A percentile compares a stretch with the other conserved stretches of the same genome.
Evolutionary conservation across 768 basidiomycete genomes (phyloP).

Genomic region (Leccinum obscurum): DNA sequence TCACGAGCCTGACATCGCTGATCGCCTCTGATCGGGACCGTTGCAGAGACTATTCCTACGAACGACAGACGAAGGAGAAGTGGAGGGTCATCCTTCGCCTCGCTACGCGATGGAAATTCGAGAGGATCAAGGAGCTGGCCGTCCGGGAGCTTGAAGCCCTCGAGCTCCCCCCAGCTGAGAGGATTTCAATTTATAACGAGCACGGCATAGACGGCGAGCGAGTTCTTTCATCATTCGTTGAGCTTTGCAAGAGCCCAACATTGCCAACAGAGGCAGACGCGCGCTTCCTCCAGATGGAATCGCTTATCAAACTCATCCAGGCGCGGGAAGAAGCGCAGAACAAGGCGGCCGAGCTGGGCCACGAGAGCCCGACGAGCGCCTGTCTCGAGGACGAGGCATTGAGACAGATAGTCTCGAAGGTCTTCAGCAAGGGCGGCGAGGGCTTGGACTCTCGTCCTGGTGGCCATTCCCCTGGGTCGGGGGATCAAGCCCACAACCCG

Average conservation of each 20-base stretch:
- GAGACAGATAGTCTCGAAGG: constrained; percentile 33
- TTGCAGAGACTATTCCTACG: constrained; percentile 52
- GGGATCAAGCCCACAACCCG: constrained; percentile 14
- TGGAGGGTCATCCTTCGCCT: constrained; percentile 60
- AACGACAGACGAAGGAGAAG: constrained; percentile 45
- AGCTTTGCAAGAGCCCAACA: constrained; percentile 52
- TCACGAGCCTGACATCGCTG: not conserved
- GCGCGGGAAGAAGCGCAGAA: constrained; percentile 51
- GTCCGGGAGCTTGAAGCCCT: constrained; percentile 55
- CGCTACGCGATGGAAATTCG: constrained; percentile 55
- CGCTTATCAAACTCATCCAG: constrained; percentile 50
- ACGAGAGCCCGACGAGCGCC: constrained; percentile 34
- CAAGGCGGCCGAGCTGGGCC: constrained; percentile 33
- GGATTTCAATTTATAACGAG: constrained; percentile 57
- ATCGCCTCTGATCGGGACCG: not conserved
- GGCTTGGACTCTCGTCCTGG: constrained; percentile 16
- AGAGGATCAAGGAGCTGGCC: constrained; percentile 49
- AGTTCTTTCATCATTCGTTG: constrained; percentile 52
- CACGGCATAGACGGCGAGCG: constrained; percentile 50
- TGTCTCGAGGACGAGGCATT: constrained; percentile 31
- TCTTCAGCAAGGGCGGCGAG: constrained; percentile 28
- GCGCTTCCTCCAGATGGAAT: constrained; percentile 52
- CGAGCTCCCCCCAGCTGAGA: constrained; percentile 46
- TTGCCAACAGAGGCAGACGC: constrained; percentile 56
- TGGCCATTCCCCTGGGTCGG: constrained; percentile 20